A percentile compares a stretch with the other conserved stretches of the same genome.
These are phyloP conservation scores for Neoboletus subvelutipes DNA, from an alignment of 768 basidiomycete genomes.

Conservation along the genomic window DNA sequence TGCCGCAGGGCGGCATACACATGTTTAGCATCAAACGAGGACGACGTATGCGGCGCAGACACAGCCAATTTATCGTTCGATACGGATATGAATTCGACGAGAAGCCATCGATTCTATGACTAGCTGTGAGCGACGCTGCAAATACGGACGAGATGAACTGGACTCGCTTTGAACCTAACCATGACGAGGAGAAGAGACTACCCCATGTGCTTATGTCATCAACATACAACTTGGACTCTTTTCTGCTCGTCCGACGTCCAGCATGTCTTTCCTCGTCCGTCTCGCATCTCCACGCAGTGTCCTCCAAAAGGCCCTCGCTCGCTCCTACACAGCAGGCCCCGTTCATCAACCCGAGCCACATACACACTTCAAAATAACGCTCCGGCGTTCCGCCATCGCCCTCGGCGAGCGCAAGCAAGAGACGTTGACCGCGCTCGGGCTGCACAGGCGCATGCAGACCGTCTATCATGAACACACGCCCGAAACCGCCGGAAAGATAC, in stretches of 20 bases:
- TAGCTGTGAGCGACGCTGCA: not conserved
- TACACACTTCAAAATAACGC: slow-evolving; percentile 89
- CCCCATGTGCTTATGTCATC: slow-evolving; percentile 14
- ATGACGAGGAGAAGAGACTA: slow-evolving; percentile 34
- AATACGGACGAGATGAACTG: not conserved
- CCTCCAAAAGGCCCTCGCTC: slow-evolving; percentile 9
- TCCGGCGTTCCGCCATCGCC: slow-evolving; percentile 83
- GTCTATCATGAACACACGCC: slow-evolving; percentile 77
- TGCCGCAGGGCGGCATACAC: slow-evolving; percentile 71
- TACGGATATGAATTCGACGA: slow-evolving; percentile 75
- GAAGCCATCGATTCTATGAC: slow-evolving; percentile 79
- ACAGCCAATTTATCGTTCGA: slow-evolving; percentile 19
- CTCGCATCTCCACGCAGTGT: slow-evolving; percentile 4
- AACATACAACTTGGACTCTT: not conserved
- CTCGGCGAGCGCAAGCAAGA: slow-evolving; percentile 68
- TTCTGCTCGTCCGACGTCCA: not conserved
- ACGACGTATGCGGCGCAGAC: not conserved
- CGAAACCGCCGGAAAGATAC: slow-evolving; percentile 81
- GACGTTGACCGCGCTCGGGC: slow-evolving; percentile 79
- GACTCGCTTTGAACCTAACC: slow-evolving; percentile 67
- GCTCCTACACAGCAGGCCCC: slow-evolving; percentile 8
- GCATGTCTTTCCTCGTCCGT: slow-evolving; percentile 15
- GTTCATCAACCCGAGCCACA: slow-evolving; percentile 26
- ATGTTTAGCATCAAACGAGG: slow-evolving; percentile 54
- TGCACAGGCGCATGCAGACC: slow-evolving; percentile 80